Evolutionary conservation across 2,329 filamentous ascomycete genomes (phyloP), one percentile per base, ranked within the genome.

Genomic region (Lecanicillium sp.): DNA sequence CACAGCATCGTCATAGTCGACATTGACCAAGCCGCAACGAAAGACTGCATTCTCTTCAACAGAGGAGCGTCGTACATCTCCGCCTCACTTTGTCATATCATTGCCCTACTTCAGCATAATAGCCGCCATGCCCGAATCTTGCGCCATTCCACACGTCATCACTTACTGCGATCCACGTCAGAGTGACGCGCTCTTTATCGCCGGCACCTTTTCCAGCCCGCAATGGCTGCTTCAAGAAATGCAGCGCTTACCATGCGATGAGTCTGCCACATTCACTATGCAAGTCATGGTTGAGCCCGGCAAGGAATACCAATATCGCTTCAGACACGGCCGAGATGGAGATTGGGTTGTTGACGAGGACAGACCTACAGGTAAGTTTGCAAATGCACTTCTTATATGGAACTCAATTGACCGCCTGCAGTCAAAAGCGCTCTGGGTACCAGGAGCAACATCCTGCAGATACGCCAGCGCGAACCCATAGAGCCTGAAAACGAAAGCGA

Each of bases 271-370:
- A 11, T 90, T 86, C 60, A 70, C 65, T 36, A 79, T 79, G 50
- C 64, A 72, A 1, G 70, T 87, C 37, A 61, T 72, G 29, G 70
- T 77, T 7, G 69, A 78, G 15, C 68, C 76, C 19, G 77, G 76
- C 19, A 73, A 77, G 39, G 74, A 79, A 49, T 79, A 87, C 54
- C 81, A 86, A 58, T 90, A 89, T 73, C 90, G 88, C 64, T 85
- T 90, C 56, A 77, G 83, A 24, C 68, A 86, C 29, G 84, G 84
- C 9, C 62, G 72, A 17, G 79, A 78, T 40, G 77, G 86, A 54
- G 86, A 81, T 79, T 87, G 84, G 84, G 70, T 81, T 20, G 63
- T 87, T 38, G 79, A 89, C 55, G 80, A 87, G 50, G 70, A 69
- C 37, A 71, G 74, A 46, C 75, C 79, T 12, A 80, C 72, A 47